Conservation (phyloP, 441 rosid genomes). For the Capsella rubella region DNA sequence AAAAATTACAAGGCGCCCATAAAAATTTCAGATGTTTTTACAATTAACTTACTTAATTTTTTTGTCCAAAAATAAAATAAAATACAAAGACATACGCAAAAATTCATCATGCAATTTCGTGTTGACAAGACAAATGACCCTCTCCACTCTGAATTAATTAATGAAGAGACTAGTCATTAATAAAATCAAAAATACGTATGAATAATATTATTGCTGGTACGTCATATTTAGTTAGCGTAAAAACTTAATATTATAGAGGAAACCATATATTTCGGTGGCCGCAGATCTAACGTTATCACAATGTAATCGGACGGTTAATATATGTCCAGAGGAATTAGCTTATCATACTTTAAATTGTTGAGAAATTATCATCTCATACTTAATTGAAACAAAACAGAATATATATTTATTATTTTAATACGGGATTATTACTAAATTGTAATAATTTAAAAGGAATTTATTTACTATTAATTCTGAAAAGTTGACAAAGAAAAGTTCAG, state of each 20-base stretch:
- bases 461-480: slow-evolving; percentile 34
- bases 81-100: background rate
- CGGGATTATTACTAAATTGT: too few relatives aligned
- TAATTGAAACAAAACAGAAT: too few relatives aligned
- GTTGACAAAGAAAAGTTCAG: slow-evolving; percentile 30
- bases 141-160: background rate
- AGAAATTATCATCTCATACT: too few relatives aligned
- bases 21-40: background rate
- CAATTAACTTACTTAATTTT: background rate
- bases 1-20: background rate
- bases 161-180: slow-evolving; percentile 24
- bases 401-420: too few relatives aligned
- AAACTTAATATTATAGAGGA: too few relatives aligned
- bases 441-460: background rate
- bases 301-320: slow-evolving; percentile 17
- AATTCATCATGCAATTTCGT: slow-evolving; percentile 36
- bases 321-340: too few relatives aligned
- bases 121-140: slow-evolving; percentile 38
- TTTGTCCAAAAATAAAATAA: too few relatives aligned
- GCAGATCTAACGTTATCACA: slow-evolving; percentile 24
- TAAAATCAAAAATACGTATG: background rate
- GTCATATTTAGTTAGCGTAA: background rate
- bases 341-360: too few relatives aligned
- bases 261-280: background rate
- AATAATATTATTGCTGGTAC: background rate